Conservation (phyloP, 495 filamentous ascomycete species). For the Talaromyces ruber region DNA sequence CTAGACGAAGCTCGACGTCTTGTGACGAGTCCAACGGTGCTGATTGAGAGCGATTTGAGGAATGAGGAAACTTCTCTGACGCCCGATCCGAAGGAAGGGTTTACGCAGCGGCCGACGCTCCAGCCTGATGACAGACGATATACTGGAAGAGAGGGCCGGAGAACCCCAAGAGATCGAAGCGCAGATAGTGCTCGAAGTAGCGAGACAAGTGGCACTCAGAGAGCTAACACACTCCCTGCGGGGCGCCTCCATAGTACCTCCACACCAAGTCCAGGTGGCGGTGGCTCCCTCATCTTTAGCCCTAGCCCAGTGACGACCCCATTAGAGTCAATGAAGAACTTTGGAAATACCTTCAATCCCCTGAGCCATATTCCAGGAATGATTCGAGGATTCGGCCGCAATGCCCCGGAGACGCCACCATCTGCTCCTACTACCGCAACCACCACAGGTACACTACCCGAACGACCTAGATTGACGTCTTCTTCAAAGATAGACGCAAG, state of each 20-base stretch:
- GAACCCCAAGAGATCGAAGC: slow-evolving; percentile 60
- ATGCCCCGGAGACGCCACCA: slow-evolving; percentile 26
- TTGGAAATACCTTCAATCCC: slow-evolving; percentile 77
- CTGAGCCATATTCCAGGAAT: slow-evolving; percentile 69
- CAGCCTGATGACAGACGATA: slow-evolving; percentile 50
- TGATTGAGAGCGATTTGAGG: slow-evolving; percentile 42
- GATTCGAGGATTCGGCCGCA: slow-evolving; percentile 69
- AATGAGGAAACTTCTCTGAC: slow-evolving; percentile 39
- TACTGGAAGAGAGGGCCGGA: slow-evolving; percentile 53
- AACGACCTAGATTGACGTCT: slow-evolving; percentile 6
- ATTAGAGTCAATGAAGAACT: slow-evolving; percentile 73
- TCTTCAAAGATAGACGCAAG: background rate
- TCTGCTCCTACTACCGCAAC: slow-evolving; percentile 19
- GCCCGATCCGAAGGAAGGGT: slow-evolving; percentile 27
- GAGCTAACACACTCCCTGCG: background rate
- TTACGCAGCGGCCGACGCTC: slow-evolving; percentile 22
- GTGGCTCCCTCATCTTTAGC: background rate
- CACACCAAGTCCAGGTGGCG: slow-evolving; percentile 6
- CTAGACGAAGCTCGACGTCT: slow-evolving; percentile 86
- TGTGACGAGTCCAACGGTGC: slow-evolving; percentile 58
- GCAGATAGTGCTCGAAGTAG: slow-evolving; percentile 64
- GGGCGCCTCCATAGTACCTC: background rate
- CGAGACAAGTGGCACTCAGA: slow-evolving; percentile 37
- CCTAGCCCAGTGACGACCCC: slow-evolving; percentile 34
- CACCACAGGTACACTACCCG: slow-evolving; percentile 7